These are phyloP conservation scores for Colletotrichum orbiculare DNA, from an alignment of 2,329 filamentous ascomycete genomes.

Conservation along the genomic window DNA sequence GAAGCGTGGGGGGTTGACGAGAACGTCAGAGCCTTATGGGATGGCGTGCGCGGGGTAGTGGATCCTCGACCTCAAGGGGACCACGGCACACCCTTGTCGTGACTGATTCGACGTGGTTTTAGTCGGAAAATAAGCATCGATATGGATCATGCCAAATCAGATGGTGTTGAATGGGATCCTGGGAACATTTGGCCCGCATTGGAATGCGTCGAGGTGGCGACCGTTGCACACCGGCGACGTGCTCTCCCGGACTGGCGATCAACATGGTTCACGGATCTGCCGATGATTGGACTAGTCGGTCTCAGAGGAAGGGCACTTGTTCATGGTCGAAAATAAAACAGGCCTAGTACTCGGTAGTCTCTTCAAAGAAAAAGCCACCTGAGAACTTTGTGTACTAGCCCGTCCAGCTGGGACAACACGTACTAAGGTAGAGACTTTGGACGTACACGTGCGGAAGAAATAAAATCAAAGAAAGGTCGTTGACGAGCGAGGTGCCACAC, in stretches of 20 bases:
- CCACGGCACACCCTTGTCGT: constrained; percentile 36
- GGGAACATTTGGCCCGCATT: background rate
- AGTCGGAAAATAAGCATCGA: constrained; percentile 20
- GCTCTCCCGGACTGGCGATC: too few relatives aligned
- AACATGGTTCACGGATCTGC: too few relatives aligned
- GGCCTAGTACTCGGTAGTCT: background rate
- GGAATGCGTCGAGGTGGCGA: constrained; percentile 16
- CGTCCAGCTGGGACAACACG: constrained; percentile 5
- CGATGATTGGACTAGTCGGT: too few relatives aligned
- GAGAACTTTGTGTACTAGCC: constrained; percentile 6
- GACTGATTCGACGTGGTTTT: constrained; percentile 11
- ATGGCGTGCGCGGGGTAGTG: constrained; percentile 36
- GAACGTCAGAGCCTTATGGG: constrained; percentile 36
- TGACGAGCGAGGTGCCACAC: constrained; percentile 18
- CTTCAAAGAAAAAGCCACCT: background rate
- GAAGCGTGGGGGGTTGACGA: constrained; percentile 32
- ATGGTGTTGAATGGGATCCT: background rate
- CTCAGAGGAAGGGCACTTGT: too few relatives aligned
- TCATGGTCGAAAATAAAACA: constrained; percentile 1
- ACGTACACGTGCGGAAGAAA: constrained; percentile 20
- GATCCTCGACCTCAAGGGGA: constrained; percentile 24
- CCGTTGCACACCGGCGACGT: background rate
- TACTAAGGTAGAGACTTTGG: constrained; percentile 1
- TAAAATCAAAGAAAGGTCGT: constrained; percentile 29
- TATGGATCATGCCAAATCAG: constrained; percentile 4